These are phyloP conservation scores for Melanomma pulvis-pyrius DNA, from an alignment of 495 filamentous ascomycete species.

Conservation along the genomic window DNA sequence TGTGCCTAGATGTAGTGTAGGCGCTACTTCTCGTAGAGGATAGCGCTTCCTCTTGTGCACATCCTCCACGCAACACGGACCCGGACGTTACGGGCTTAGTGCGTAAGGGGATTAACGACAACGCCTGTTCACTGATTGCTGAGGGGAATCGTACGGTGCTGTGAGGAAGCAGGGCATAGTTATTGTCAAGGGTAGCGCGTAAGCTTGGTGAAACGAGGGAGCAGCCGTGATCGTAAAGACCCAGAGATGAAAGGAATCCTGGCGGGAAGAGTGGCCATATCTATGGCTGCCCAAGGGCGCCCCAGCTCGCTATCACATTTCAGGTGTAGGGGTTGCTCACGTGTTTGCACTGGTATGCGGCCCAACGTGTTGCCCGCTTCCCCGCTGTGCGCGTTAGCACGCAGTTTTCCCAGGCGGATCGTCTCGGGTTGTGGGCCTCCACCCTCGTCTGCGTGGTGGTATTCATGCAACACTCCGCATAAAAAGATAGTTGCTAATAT, in stretches of 20 bases:
- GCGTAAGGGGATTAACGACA: background rate
- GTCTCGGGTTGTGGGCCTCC: slow-evolving; percentile 27
- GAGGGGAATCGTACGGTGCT: background rate
- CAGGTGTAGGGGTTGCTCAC: slow-evolving; percentile 21
- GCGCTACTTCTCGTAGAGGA: background rate
- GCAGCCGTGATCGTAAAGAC: background rate
- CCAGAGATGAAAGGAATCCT: background rate
- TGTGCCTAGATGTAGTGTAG: background rate
- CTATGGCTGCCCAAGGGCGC: slow-evolving; percentile 11
- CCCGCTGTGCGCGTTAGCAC: slow-evolving; percentile 22
- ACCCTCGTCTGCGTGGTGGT: slow-evolving; percentile 3
- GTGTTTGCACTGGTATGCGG: slow-evolving; percentile 27
- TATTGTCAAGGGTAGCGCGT: background rate
- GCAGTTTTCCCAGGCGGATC: slow-evolving; percentile 11
- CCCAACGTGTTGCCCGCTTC: slow-evolving; percentile 27
- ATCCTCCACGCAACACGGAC: background rate
- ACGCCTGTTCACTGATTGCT: background rate
- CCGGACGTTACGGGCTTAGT: background rate
- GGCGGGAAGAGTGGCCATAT: slow-evolving; percentile 12
- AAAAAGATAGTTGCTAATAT: background rate
- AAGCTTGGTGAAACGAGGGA: background rate
- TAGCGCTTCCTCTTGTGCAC: background rate
- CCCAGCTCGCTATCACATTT: slow-evolving; percentile 12
- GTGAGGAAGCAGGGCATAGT: no score
- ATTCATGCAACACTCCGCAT: slow-evolving; percentile 11